Percentiles rank a stretch among this genome's conserved stretches.
These are phyloP conservation scores for Talaromyces piceae DNA, from an alignment of 2,329 filamentous ascomycete genomes.

Conservation along the genomic window DNA sequence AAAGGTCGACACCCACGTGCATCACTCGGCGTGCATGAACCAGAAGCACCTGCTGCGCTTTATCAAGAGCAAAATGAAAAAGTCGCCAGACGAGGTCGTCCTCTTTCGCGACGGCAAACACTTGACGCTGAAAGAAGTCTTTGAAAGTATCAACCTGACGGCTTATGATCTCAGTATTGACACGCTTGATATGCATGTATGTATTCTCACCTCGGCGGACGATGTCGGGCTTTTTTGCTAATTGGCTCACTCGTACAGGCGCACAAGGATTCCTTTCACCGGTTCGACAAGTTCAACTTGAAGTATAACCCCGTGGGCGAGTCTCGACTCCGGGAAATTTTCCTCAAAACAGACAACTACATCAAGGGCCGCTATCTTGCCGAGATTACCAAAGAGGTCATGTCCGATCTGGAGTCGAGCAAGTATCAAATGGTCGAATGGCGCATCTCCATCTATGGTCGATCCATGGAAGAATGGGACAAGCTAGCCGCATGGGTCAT, in stretches of 20 bases:
- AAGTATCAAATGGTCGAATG: constrained; percentile 99
- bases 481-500: constrained; percentile 96
- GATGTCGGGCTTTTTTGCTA: neutral
- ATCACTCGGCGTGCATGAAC: constrained; percentile 99
- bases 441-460: constrained; percentile 96
- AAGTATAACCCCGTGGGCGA: constrained; percentile 98
- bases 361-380: constrained; percentile 93
- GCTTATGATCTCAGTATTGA: constrained; percentile 98
- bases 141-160: constrained; percentile 93
- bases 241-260: constrained; percentile 49
- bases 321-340: constrained; percentile 92
- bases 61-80: constrained; percentile 99
- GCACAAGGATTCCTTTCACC: constrained; percentile 95
- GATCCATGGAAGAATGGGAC: constrained; percentile 90
- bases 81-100: constrained; percentile 87
- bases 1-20: constrained; percentile 98
- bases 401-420: constrained; percentile 92
- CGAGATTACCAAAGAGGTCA: constrained; percentile 97
- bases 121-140: constrained; percentile 85
- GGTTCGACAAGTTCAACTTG: constrained; percentile 98
- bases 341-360: constrained; percentile 96
- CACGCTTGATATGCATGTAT: constrained; percentile 94
- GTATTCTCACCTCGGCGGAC: constrained; percentile 26
- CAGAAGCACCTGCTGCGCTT: constrained; percentile 97
- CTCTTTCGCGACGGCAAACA: constrained; percentile 87